Base-by-base conservation (phyloP, 768 basidiomycete species). In the Melanogaster broomeanus region DNA sequence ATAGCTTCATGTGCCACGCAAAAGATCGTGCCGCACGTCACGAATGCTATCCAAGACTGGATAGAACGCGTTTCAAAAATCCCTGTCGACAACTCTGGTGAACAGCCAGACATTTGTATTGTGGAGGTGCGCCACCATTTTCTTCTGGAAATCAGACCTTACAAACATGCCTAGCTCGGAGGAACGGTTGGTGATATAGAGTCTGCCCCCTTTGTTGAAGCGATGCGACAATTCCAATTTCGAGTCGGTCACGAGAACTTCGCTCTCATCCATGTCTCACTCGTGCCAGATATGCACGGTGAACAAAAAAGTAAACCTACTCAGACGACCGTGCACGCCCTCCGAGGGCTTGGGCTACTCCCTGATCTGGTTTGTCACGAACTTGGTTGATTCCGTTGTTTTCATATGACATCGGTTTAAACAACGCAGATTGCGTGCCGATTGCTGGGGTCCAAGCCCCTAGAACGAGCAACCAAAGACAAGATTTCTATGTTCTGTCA, bases 401-500 rank as follows among this genome's bases (percentile, higher is more conserved):
- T 11, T 16, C 19, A 30, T 45, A 45, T 24, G 22, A 27, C 51
- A 34, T 46, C 39, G 42, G 12, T 25, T 18, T 43, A 28, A 12
- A 12, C 41, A 10, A 10, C 19, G 33, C 30, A 97, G 94, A 96
- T 99, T 61, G 96, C 96, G 0, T 98, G 96, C 69, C 87, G 96
- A 35, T 74, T 93, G 28, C 74, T 90, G 46, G 85, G 88, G 53
- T 85, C 88, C 18, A 80, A 89, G 55, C 87, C 90, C 0, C 77
- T 99, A n/a, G 82, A 87, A 48, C 78, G 82, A 15, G 80, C 89
- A 0, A 96, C 95, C 31, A 96, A 94, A 72, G 81, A 87, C 63
- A 99, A 99, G 71, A 96, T 99, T 37, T 93, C 93, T 55, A 98
- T 98, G 95, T 98, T 98, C 79, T 98, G 96, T 71, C 96, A 99